Percentiles rank a stretch among this genome's conserved stretches.
phyloP scores from a whole-genome alignment of 1,284 basidiomycete species.

The Sanghuangporus sanghuang region DNA sequence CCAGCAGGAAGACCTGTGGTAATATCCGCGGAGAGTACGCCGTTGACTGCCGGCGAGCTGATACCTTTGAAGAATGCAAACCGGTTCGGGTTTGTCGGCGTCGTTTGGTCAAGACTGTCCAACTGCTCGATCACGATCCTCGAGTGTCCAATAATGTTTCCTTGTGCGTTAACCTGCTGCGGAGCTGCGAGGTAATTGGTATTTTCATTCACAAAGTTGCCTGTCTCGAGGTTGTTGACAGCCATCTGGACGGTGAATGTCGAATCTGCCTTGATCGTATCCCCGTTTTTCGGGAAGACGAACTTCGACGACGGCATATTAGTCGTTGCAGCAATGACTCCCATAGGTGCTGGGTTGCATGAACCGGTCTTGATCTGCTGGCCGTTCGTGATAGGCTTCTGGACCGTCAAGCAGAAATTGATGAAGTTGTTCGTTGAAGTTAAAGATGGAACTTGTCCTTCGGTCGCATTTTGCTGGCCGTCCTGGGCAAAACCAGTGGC shows the following conservation, averaged over 20 bases:
- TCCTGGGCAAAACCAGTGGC: slow-evolving; percentile 37
- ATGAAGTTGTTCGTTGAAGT: slow-evolving; percentile 56
- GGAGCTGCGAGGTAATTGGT: slow-evolving; percentile 55
- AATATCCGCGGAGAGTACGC: slow-evolving; percentile 51
- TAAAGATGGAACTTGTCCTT: slow-evolving; percentile 41
- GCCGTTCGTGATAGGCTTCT: slow-evolving; percentile 38
- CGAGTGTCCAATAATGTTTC: slow-evolving; percentile 53
- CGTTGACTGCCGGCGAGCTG: slow-evolving; percentile 40
- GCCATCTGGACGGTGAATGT: slow-evolving; percentile 48
- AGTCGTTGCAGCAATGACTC: slow-evolving; percentile 36
- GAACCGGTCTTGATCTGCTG: slow-evolving; percentile 38
- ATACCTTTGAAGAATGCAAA: slow-evolving; percentile 73
- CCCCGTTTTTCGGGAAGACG: slow-evolving; percentile 38
- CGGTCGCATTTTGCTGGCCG: slow-evolving; percentile 38
- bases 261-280: slow-evolving; percentile 34
- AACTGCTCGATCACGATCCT: slow-evolving; percentile 64
- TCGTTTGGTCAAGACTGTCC: slow-evolving; percentile 45
- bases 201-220: slow-evolving; percentile 49
- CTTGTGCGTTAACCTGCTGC: slow-evolving; percentile 47
- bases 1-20: slow-evolving; percentile 54
- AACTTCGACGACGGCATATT: slow-evolving; percentile 52
- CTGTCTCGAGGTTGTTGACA: slow-evolving; percentile 43
- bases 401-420: slow-evolving; percentile 33
- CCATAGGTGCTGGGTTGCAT: slow-evolving; percentile 39
- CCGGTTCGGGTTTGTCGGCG: slow-evolving; percentile 47